Evolutionary conservation across 2,329 filamentous ascomycete genomes (phyloP).

Genomic region (Nemania sp.): DNA sequence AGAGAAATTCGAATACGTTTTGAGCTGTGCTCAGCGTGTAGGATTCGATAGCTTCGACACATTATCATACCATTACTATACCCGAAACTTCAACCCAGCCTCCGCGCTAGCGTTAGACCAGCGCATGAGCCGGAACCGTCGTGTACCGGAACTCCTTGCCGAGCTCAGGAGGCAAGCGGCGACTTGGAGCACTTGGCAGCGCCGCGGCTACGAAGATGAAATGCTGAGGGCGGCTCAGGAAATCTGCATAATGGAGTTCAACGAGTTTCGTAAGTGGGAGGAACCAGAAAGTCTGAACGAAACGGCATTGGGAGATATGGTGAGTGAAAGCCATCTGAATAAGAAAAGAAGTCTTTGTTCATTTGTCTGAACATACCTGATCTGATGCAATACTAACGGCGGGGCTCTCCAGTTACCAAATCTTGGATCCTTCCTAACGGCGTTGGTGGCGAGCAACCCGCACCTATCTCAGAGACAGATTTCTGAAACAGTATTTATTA

Average conservation of each 20-base stretch:
- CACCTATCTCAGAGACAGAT: conserved; percentile 24
- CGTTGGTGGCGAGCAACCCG: conserved; percentile 26
- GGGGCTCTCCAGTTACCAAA: conserved; percentile 22
- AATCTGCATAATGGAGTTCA: conserved; percentile 18
- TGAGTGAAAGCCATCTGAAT: conserved; percentile 16
- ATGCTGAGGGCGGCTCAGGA: conserved; percentile 23
- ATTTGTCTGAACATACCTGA: neutral
- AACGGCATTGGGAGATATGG: conserved; percentile 16
- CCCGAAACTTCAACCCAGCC: conserved; percentile 23
- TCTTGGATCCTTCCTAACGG: conserved; percentile 21
- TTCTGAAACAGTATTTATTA: conserved; percentile 21
- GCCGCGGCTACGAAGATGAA: conserved; percentile 27
- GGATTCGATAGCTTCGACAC: conserved; percentile 31
- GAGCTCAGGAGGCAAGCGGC: conserved; percentile 27
- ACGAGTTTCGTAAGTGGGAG: conserved; percentile 16
- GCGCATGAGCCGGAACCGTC: conserved; percentile 21
- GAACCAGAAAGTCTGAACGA: conserved; percentile 7
- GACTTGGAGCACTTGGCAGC: conserved; percentile 22
- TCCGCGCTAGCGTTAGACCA: conserved; percentile 22
- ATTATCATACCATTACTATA: conserved; percentile 29
- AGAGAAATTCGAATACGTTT: conserved; percentile 27
- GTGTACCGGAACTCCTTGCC: conserved; percentile 25
- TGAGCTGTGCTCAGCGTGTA: conserved; percentile 25
- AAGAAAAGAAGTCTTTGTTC: neutral
- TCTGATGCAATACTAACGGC: conserved; percentile 10